Evolutionary conservation across 2,329 filamentous ascomycete genomes (phyloP), one percentile per base, ranked within the genome.

Genomic region (Fusarium euwallaceae): DNA sequence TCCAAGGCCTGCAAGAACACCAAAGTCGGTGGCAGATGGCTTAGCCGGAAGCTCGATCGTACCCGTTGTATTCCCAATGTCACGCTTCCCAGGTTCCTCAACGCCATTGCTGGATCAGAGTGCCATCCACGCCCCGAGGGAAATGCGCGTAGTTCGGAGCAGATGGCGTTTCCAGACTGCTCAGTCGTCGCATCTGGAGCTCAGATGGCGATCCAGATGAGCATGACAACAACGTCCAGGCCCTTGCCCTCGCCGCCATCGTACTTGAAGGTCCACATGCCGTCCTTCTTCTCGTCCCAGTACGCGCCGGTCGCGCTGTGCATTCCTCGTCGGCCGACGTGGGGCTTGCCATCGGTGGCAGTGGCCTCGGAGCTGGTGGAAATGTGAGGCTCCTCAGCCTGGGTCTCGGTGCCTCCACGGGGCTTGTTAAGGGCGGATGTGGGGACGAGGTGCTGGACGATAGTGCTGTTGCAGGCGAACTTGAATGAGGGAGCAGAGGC

Each of bases 381-480:
- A 74, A 89, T 85, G 75, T 86, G 85, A n/a, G 89, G 86, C 77
- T 88, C 84, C 71, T 87, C 86, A 55, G 82, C 80, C 71, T 85
- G 83, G 72, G 82, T 82, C 79, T 88, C 84, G 77, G 84, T 87
- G 72, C 89, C 86, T 67, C 83, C 82, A 76, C 87, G 87, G 71
- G 90, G 82, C 84, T 90, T 91, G 85, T 90, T 92, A 61, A 91
- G 86, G 66, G 90, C 86, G 34, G 90, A 89, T 14, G 90, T 92
- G 64, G 92, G 90, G 22, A 93, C 90, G 37, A 96, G 88, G 86
- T 98, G 96, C 87, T 99, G 96, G 78, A 98, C 97, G 81, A 98
- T 98, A 76, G 96, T 98, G 87, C 94, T 97, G 89, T 98, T 98
- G 86, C 97, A 95, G 78, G 95, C 94, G 86, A 96, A 98, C 85